A percentile compares a stretch with the other conserved stretches of the same genome.
Conservation (phyloP, 805 yeast genomes). For the Nakazawaea populi region DNA sequence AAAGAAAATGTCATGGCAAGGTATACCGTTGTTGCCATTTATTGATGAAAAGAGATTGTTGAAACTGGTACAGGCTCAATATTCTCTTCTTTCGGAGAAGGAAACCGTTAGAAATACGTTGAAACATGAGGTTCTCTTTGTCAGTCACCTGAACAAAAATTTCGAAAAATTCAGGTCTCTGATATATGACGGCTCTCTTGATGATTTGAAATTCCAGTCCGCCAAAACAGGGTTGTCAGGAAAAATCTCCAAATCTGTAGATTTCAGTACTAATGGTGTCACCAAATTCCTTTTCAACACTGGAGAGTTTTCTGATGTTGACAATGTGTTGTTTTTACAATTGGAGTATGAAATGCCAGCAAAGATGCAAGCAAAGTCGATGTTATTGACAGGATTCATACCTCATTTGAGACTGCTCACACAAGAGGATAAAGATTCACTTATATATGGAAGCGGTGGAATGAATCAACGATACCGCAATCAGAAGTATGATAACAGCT, state of each 20-base stretch:
- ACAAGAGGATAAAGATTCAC: conserved; percentile 60
- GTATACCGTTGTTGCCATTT: conserved; percentile 83
- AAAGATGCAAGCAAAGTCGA: conserved; percentile 60
- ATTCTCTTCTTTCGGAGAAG: conserved; percentile 55
- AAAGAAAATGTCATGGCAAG: conserved; percentile 92
- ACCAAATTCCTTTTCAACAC: conserved; percentile 41
- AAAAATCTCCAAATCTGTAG: conserved; percentile 29
- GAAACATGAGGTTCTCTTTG: conserved; percentile 62
- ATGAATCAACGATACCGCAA: conserved; percentile 26
- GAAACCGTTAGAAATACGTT: conserved; percentile 66
- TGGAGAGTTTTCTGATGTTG: conserved; percentile 36
- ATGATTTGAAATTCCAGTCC: conserved; percentile 36
- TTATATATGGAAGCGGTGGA: conserved; percentile 39
- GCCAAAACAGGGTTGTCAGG: conserved; percentile 58
- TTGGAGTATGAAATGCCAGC: conserved; percentile 59
- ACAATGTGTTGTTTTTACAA: conserved; percentile 31
- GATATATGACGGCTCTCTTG: conserved; percentile 33
- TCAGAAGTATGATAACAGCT: conserved; percentile 20
- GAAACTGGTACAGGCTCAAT: conserved; percentile 58
- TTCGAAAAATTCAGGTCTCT: conserved; percentile 30
- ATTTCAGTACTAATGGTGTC: conserved; percentile 29
- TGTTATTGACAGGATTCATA: conserved; percentile 75
- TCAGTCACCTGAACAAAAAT: conserved; percentile 57
- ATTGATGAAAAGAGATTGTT: conserved; percentile 79
- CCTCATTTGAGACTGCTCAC: conserved; percentile 57